These are phyloP conservation scores for Serpula lacrymans DNA, from an alignment of 768 basidiomycete genomes.

Conservation along the genomic window DNA sequence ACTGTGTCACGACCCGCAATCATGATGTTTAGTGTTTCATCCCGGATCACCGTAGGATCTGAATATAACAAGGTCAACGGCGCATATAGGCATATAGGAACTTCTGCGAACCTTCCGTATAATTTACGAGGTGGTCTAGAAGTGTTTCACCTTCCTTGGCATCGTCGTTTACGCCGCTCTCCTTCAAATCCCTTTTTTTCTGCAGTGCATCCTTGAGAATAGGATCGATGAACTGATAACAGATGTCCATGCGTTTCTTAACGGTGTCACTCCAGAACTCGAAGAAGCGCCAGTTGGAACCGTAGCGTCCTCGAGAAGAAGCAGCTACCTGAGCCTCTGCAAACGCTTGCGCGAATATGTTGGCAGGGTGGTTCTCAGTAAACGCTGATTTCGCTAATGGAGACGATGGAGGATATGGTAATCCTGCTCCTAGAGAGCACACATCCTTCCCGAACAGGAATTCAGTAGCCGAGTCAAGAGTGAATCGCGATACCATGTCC, in stretches of 20 bases:
- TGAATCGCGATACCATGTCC: constrained; percentile 43
- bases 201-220: constrained; percentile 40
- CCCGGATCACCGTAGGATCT: constrained; percentile 22
- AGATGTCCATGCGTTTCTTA: constrained; percentile 34
- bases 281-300: constrained; percentile 40
- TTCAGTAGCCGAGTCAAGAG: constrained; percentile 55
- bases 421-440: constrained; percentile 33
- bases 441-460: constrained; percentile 50
- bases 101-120: constrained; percentile 43
- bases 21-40: constrained; percentile 26
- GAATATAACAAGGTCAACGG: neutral
- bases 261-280: constrained; percentile 44
- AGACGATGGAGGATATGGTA: constrained; percentile 28
- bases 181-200: constrained; percentile 25
- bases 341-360: constrained; percentile 40
- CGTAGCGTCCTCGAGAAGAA: constrained; percentile 32
- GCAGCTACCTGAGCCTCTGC: constrained; percentile 31
- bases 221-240: constrained; percentile 46
- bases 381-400: constrained; percentile 18
- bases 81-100: neutral
- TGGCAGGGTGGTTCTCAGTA: constrained; percentile 26
- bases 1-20: constrained; percentile 43
- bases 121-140: constrained; percentile 51
- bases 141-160: constrained; percentile 39
- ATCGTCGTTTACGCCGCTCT: constrained; percentile 6